Conservation (phyloP, 2,329 filamentous ascomycete genomes). For the Atkinsonella hypoxylon region DNA sequence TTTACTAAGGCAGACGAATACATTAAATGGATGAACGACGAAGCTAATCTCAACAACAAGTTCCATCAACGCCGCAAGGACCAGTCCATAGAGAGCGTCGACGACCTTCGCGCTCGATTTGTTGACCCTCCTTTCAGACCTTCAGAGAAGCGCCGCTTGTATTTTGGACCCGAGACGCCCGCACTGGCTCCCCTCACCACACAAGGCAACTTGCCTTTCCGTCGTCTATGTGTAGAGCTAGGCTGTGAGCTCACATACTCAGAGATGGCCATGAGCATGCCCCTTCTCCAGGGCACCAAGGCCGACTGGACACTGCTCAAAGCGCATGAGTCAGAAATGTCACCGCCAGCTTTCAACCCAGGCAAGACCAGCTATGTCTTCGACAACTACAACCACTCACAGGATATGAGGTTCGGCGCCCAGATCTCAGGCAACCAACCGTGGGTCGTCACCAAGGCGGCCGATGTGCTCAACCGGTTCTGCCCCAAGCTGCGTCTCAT, state of each 20-base stretch:
- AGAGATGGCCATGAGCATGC: conserved; percentile 92
- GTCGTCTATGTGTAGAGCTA: conserved; percentile 76
- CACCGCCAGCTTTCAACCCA: conserved; percentile 55
- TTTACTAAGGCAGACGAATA: conserved; percentile 67
- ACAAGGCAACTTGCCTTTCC: conserved; percentile 91
- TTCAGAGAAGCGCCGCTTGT: conserved; percentile 86
- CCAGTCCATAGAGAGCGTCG: conserved; percentile 30
- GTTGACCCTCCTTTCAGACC: conserved; percentile 78
- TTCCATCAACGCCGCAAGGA: conserved; percentile 30
- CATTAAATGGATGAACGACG: conserved; percentile 63
- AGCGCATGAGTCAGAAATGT: conserved; percentile 72
- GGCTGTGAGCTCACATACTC: conserved; percentile 93
- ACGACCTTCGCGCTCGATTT: conserved; percentile 69
- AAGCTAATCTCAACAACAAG: conserved; percentile 29
- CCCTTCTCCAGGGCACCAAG: conserved; percentile 79
- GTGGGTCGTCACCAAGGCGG: conserved; percentile 79
- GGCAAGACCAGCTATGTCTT: conserved; percentile 39
- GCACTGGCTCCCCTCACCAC: conserved; percentile 91
- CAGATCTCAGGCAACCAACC: conserved; percentile 91
- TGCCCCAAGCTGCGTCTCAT: conserved; percentile 80
- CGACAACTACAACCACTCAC: conserved; percentile 66
- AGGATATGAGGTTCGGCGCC: conserved; percentile 78
- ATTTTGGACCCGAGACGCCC: conserved; percentile 90
- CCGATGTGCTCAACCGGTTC: conserved; percentile 64
- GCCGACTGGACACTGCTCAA: conserved; percentile 93